phyloP scores from a whole-genome alignment of 495 filamentous ascomycete species.

The Delitschia confertaspora region DNA sequence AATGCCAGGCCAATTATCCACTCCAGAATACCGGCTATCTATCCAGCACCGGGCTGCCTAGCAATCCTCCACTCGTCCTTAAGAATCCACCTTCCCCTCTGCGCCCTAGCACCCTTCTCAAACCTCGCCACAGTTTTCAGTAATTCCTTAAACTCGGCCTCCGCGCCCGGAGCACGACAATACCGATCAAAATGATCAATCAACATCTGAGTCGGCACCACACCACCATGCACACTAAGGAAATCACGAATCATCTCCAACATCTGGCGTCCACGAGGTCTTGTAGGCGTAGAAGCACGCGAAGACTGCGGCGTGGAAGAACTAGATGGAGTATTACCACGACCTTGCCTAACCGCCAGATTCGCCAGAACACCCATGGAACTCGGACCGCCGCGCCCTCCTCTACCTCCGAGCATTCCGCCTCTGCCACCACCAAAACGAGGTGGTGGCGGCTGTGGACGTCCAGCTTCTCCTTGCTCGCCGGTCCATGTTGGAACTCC shows the following conservation, averaged over 20 bases:
- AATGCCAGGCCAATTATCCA: too few relatives aligned
- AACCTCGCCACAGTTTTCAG: conserved; percentile 50
- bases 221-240: conserved; percentile 59
- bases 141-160: conserved; percentile 56
- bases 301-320: conserved; percentile 17
- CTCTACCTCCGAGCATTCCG: conserved; percentile 13
- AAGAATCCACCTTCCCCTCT: conserved; percentile 52
- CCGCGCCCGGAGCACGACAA: conserved; percentile 45
- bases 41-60: too few relatives aligned
- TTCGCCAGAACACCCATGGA: conserved; percentile 31
- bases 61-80: conserved; percentile 49
- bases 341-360: conserved; percentile 25
- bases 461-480: conserved; percentile 62
- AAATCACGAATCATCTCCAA: conserved; percentile 65
- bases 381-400: conserved; percentile 24
- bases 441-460: conserved; percentile 35
- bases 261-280: conserved; percentile 31
- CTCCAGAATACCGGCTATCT: too few relatives aligned
- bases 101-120: conserved; percentile 44
- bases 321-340: background rate
- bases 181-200: conserved; percentile 72
- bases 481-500: conserved; percentile 95
- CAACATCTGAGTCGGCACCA: conserved; percentile 62
- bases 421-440: conserved; percentile 18
- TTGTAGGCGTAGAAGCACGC: conserved; percentile 40